Percentiles rank a stretch among this genome's conserved stretches.
phyloP scores from a whole-genome alignment of 495 filamentous ascomycete species.

The Penicillium steckii region DNA sequence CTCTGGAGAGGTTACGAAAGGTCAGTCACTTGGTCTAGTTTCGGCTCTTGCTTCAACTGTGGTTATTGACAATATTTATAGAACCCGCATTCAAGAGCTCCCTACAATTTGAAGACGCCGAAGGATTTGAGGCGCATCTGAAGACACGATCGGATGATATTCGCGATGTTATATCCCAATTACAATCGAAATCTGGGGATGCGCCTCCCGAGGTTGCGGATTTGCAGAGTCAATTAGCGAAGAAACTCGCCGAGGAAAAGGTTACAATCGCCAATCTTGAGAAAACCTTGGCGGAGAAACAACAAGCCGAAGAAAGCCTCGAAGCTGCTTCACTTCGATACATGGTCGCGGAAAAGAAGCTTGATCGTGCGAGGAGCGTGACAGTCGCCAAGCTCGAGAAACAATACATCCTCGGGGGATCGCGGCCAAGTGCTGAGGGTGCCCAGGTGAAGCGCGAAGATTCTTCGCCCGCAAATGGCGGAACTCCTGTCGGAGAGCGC shows the following conservation, averaged over 20 bases:
- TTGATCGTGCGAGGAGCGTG: slow-evolving; percentile 82
- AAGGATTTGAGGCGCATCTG: slow-evolving; percentile 76
- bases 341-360: slow-evolving; percentile 89
- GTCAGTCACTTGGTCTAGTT: slow-evolving; percentile 37
- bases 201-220: slow-evolving; percentile 63
- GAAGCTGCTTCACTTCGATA: slow-evolving; percentile 85
- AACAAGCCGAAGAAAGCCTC: slow-evolving; percentile 77
- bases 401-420: slow-evolving; percentile 70
- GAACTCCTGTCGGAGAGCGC: slow-evolving; percentile 48
- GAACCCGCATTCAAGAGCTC: slow-evolving; percentile 32
- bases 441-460: slow-evolving; percentile 58
- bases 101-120: slow-evolving; percentile 35
- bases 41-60: neutral
- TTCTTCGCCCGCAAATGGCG: slow-evolving; percentile 52
- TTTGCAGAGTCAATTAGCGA: slow-evolving; percentile 70
- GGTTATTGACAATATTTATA: slow-evolving; percentile 17
- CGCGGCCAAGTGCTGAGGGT: slow-evolving; percentile 47
- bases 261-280: slow-evolving; percentile 74
- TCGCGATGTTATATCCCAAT: slow-evolving; percentile 54
- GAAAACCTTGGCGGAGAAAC: slow-evolving; percentile 72
- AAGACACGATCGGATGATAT: slow-evolving; percentile 59
- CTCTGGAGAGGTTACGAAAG: slow-evolving; percentile 52
- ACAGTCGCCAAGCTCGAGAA: slow-evolving; percentile 92
- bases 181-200: slow-evolving; percentile 49
- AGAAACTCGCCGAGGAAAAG: slow-evolving; percentile 78